phyloP scores from a whole-genome alignment of 2,329 filamentous ascomycete genomes.

The Calonectria pauciramosa region DNA sequence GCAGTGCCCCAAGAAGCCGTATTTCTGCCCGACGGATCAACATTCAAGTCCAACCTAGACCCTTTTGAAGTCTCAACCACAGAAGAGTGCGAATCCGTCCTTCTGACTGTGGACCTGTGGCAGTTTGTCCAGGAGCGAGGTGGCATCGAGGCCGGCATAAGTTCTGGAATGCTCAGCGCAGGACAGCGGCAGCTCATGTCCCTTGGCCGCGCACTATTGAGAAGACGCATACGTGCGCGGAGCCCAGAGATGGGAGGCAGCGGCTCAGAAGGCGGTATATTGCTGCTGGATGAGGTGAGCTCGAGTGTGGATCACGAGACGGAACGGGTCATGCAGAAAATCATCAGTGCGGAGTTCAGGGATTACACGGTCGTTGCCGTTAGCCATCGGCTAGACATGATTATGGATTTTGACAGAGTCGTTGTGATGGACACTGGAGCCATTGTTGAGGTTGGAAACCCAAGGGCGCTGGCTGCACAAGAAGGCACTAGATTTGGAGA shows the following conservation, averaged over 20 bases:
- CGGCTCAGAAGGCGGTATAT: conserved; percentile 33
- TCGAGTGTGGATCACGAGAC: conserved; percentile 57
- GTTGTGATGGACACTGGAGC: conserved; percentile 62
- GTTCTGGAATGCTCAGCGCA: conserved; percentile 60
- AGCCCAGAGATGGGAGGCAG: background rate
- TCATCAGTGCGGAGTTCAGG: conserved; percentile 54
- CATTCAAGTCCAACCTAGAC: conserved; percentile 53
- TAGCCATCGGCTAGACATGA: conserved; percentile 60
- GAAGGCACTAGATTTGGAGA: conserved; percentile 8
- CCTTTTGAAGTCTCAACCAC: conserved; percentile 46
- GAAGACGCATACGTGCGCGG: conserved; percentile 38
- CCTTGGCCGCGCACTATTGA: conserved; percentile 69
- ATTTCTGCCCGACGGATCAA: conserved; percentile 56
- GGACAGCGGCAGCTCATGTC: conserved; percentile 75
- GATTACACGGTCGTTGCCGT: conserved; percentile 66
- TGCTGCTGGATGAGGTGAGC: conserved; percentile 59
- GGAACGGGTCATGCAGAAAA: conserved; percentile 54
- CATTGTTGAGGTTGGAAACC: conserved; percentile 54
- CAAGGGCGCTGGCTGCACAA: conserved; percentile 10
- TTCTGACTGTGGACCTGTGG: conserved; percentile 50
- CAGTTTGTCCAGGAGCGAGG: conserved; percentile 44
- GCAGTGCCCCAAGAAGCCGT: conserved; percentile 66
- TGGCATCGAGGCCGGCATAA: conserved; percentile 51
- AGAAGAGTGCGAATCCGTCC: conserved; percentile 45
- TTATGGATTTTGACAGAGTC: conserved; percentile 64